Evolutionary conservation across 2,329 filamentous ascomycete species (phyloP).

Genomic region (Coniochaeta hoffmannii): DNA sequence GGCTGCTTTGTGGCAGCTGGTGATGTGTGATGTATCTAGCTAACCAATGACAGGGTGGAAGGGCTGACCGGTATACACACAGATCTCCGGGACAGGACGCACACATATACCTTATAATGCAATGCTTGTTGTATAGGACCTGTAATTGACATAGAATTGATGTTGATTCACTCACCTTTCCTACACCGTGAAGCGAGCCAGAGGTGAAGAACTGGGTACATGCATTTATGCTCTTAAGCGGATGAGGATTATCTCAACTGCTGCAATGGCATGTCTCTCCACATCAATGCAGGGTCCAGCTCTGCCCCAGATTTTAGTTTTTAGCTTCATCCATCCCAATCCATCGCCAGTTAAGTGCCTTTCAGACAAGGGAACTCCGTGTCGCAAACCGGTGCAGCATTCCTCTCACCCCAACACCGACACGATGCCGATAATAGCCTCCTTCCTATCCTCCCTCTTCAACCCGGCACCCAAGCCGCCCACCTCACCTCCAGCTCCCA

Average conservation of each 20-base stretch:
- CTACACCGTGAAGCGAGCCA: not conserved
- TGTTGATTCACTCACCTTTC: conserved; percentile 5
- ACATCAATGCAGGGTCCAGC: not conserved
- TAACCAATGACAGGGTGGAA: not conserved
- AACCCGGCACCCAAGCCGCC: not conserved
- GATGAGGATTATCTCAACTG: not conserved
- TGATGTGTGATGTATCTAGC: too few species aligned
- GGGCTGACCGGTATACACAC: too few species aligned
- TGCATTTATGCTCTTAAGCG: not conserved
- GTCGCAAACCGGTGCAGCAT: not conserved
- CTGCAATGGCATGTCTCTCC: not conserved
- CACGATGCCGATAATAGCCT: not conserved
- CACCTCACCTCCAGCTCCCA: not conserved
- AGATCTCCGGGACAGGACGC: too few species aligned
- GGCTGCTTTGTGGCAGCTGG: not conserved
- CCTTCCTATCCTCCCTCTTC: not conserved
- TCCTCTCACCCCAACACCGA: not conserved
- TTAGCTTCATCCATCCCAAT: not conserved
- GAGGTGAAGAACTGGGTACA: not conserved
- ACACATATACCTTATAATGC: too few species aligned
- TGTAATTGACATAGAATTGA: not conserved
- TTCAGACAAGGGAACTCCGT: not conserved
- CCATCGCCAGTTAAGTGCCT: not conserved
- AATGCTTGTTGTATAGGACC: too few species aligned
- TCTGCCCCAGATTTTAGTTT: not conserved